Base-by-base conservation (phyloP, 768 basidiomycete genomes). In the Coprinopsis marcescibilis region DNA sequence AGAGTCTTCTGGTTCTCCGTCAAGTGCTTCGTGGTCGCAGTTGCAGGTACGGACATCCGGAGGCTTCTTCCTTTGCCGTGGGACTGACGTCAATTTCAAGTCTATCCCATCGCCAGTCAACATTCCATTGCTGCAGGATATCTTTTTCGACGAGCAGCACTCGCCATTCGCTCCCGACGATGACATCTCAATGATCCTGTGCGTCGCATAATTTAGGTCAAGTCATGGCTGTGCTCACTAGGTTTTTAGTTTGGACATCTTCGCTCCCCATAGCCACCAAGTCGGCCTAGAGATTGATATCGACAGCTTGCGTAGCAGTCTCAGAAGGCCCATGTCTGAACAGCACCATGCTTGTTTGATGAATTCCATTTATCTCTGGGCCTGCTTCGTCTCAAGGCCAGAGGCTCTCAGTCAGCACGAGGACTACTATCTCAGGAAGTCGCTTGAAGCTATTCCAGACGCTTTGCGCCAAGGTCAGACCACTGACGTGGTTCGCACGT, bases 341-440 rank as follows among this genome's bases (percentile, higher is more conserved):
- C 85, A 84, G 46, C 79, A 80, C 15, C 88, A 90, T 56, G 81
- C 88, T 7, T 78, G 75, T 45, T 73, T 91, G 12, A 78, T 89
- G 72, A 86, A 89, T 57, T 75, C 86, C 51, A 82, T 89, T 57
- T 90, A 81, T 59, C 76, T 89, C 5, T 89, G 87, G 83, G 83
- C 85, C 1, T 89, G 86, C 61, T 86, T 83, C 59, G 73, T 89
- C 32, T 86, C 88, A 8, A 74, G 84, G 17, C 81, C 85, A 5
- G 82, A 79, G 30, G 73, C 78, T 4, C 69, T 89, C 11, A 77
- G 77, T 54, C 77, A 81, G 43, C 82, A 88, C 57, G 86, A 90
- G 63, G 72, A 77, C 13, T 77, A 81, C 52, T 90, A 86, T 57
- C 78, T 90, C 46, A 67, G 65, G 8, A 76, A 77, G 27, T 69